Base-by-base conservation (phyloP, 305 asterid genomes). In the Fraxinus platypoda region DNA sequence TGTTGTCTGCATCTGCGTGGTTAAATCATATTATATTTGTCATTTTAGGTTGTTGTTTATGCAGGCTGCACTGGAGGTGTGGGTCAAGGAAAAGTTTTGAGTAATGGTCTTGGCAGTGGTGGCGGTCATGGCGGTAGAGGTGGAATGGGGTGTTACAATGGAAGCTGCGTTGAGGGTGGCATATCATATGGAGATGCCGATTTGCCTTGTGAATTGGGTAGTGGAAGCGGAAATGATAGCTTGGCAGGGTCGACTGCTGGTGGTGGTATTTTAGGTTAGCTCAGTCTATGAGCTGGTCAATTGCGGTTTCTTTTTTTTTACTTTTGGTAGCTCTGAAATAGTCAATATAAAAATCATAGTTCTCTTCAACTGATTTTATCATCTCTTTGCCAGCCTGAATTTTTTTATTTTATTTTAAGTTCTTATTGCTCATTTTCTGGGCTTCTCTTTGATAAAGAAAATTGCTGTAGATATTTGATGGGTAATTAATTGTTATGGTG, bases 101-200 rank as follows among this genome's bases (percentile, higher is more conserved):
- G 86, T 76, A 88, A 84, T 85, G 97, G 97, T 83, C 88, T 91
- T 74, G 95, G 98, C 82, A 90, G 99, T 87, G 98, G 99, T 79
- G 99, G 94, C 79, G 99, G 99, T 54, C 94, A 97, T 86, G 99
- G 99, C 77, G 99, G 99, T 85, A 91, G 86, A 87, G 99, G 98
- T 81, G 98, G 99, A 81, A 85, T 84, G 90, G 97, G 92, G 28
- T 95, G 98, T 92, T 93, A 81, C 76, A 89, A 90, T 83, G 93
- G 78, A 74, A 92, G 90, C 86, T 95, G 98, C 81, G 77, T 90
- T 81, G 91, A 85, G 15, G 99, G 99, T 82, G 99, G 99, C 79
- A 83, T 87, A 78, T 37, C 97, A 59, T 97, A 97, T 86, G 99
- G 99, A 80, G 85, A 92, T 87, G 91, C 95, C 81, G 46, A 78